Base-by-base conservation (phyloP, 495 filamentous ascomycete species). In the Rusavskia elegans region DNA sequence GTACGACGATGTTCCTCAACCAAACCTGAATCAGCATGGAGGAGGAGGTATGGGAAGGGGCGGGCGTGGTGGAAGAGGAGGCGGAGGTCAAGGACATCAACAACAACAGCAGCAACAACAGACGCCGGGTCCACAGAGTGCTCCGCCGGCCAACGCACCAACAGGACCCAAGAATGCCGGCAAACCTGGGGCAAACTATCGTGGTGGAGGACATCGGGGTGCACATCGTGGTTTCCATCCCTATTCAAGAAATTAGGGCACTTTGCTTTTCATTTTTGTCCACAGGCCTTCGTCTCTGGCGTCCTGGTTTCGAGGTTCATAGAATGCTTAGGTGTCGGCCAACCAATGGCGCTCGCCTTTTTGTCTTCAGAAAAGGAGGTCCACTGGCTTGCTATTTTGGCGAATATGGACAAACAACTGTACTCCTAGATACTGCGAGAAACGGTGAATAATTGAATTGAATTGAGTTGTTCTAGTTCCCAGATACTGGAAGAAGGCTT, bases 1-100 rank as follows among this genome's bases (percentile, higher is more conserved):
- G 92, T 98, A 98, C 65, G 92, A 98, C 63, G 92, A 96, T 63
- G 88, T 95, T 1, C 93, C 93, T 21, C 88, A 89, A 60, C 89
- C 89, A 9, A 80, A 82, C 52, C 77, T 82, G 52, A 29, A 29
- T 29, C 44, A 46, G 19, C 44, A 46, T 13, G 71, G 71, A 48
- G 63, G 66, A 3, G 75, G 75, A 21, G 61, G 69, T 53, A 46
- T 35, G 48, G 41, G 40, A 48, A 35, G 48, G 66, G 66, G 51
- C 57, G 61, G 36, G 53, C 63, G 44, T 60, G 61, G 58, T 50
- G 61, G 64, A 29, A 51, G 61, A 5, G 54, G 62, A 21, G 63
- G 64, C 19, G 58, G 64, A 14, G 20, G 39, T 23, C 53, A 50
- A 46, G 51, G 40, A 45, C 49, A 36, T n/a, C 19, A 49, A 21